These are phyloP conservation scores for Hevea brasiliensis DNA, from an alignment of 345 rosid species.

Conservation along the genomic window DNA sequence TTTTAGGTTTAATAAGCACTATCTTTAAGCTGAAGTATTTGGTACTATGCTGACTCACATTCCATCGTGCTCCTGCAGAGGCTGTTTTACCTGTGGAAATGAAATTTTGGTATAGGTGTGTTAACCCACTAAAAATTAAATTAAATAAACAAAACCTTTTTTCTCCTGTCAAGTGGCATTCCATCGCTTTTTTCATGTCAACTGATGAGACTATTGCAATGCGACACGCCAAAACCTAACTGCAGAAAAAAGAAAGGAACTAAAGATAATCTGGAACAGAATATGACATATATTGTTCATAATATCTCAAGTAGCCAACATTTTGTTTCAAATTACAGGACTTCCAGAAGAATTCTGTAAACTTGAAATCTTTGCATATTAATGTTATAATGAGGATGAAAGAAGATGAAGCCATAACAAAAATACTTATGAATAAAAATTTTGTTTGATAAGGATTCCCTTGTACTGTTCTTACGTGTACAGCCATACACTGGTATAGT, in stretches of 20 bases:
- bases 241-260: background rate
- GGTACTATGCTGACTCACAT: background rate
- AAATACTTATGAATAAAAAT: background rate
- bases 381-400: background rate
- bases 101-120: too few species aligned
- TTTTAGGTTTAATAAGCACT: background rate
- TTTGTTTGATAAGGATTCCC: background rate
- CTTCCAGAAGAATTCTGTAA: background rate
- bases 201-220: background rate
- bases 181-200: background rate
- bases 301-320: background rate
- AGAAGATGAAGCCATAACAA: background rate
- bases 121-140: background rate
- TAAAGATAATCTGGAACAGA: too few species aligned
- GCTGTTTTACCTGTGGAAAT: background rate
- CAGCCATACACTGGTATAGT: background rate
- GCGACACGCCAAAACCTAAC: background rate
- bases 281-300: background rate
- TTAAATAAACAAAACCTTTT: background rate
- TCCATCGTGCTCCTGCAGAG: background rate
- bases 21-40: background rate
- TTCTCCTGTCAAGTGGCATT: background rate
- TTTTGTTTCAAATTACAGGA: background rate
- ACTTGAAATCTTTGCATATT: background rate
- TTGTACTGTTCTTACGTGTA: background rate